Evolutionary conservation across 768 basidiomycete genomes (phyloP).

Genomic region (Suillus occidentalis): DNA sequence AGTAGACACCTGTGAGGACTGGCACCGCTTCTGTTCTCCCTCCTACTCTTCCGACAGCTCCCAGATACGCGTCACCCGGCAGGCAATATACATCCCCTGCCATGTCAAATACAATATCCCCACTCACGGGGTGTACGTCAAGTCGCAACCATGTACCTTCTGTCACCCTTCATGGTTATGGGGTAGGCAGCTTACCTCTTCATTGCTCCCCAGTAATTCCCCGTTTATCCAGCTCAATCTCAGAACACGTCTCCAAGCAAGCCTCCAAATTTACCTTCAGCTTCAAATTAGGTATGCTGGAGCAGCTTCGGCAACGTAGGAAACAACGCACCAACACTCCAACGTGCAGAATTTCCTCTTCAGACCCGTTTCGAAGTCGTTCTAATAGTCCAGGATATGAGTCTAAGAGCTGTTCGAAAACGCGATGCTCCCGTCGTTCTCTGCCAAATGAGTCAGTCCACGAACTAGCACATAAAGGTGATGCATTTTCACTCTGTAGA

Average conservation of each 20-base stretch:
- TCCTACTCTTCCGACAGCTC: slow-evolving; percentile 18
- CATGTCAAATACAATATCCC: slow-evolving; percentile 77
- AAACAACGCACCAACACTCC: no score
- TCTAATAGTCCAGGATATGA: no score
- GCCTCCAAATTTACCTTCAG: slow-evolving; percentile 17
- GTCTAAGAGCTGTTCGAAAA: no score
- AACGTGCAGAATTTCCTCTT: no score
- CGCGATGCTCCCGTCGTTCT: no score
- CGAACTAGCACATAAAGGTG: no score
- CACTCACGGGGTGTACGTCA: slow-evolving; percentile 67
- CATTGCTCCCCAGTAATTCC: slow-evolving; percentile 23
- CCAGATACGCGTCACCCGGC: slow-evolving; percentile 41
- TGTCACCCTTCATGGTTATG: slow-evolving; percentile 35
- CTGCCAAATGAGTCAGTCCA: no score
- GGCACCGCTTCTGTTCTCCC: slow-evolving; percentile 48
- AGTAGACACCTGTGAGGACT: slow-evolving; percentile 51
- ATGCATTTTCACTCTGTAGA: no score
- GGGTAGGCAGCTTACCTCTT: no score
- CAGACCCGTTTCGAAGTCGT: no score
- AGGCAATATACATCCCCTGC: slow-evolving; percentile 74
- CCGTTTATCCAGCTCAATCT: slow-evolving; percentile 25
- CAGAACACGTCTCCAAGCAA: slow-evolving; percentile 17
- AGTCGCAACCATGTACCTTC: slow-evolving; percentile 78
- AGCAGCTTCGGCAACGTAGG: no score
- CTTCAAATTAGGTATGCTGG: slow-evolving; percentile 11